Percentiles rank a stretch among this genome's conserved stretches.
These are phyloP conservation scores for Ceriops tagal DNA, from an alignment of 345 rosid genomes.

Conservation along the genomic window DNA sequence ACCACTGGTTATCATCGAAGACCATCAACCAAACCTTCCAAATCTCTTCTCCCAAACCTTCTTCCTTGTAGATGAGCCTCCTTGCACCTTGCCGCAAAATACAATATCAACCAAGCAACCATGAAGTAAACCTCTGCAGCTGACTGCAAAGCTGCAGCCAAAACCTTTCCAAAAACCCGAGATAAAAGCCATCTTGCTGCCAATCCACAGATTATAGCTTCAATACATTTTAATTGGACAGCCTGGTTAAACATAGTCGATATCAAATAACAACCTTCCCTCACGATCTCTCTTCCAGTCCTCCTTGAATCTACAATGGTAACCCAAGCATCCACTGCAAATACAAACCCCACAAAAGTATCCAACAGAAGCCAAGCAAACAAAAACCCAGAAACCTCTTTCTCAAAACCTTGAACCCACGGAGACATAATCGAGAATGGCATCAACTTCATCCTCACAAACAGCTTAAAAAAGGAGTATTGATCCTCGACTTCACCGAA, in stretches of 20 bases:
- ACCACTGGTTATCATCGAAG: constrained; percentile 43
- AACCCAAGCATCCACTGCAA: constrained; percentile 83
- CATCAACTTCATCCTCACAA: constrained; percentile 84
- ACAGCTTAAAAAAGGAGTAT: constrained; percentile 72
- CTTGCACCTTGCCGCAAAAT: constrained; percentile 67
- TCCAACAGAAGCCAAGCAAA: constrained; percentile 77
- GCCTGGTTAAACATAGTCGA: constrained; percentile 69
- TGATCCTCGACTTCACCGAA: constrained; percentile 77
- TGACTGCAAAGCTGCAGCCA: constrained; percentile 67
- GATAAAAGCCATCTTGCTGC: constrained; percentile 57
- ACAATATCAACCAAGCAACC: constrained; percentile 86
- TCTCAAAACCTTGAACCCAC: constrained; percentile 76
- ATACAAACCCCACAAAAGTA: constrained; percentile 52
- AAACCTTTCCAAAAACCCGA: constrained; percentile 46
- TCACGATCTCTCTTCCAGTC: constrained; percentile 79
- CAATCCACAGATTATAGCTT: constrained; percentile 76
- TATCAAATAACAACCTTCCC: constrained; percentile 79
- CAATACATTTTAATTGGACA: constrained; percentile 70
- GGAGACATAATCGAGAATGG: constrained; percentile 83
- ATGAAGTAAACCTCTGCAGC: constrained; percentile 76
- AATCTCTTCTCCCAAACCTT: constrained; percentile 78
- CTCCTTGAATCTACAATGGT: constrained; percentile 79
- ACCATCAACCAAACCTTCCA: constrained; percentile 71
- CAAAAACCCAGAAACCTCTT: constrained; percentile 83
- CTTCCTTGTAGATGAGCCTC: constrained; percentile 62